Evolutionary conservation across 495 filamentous ascomycete species (phyloP).

Genomic region (Neurospora sp.): DNA sequence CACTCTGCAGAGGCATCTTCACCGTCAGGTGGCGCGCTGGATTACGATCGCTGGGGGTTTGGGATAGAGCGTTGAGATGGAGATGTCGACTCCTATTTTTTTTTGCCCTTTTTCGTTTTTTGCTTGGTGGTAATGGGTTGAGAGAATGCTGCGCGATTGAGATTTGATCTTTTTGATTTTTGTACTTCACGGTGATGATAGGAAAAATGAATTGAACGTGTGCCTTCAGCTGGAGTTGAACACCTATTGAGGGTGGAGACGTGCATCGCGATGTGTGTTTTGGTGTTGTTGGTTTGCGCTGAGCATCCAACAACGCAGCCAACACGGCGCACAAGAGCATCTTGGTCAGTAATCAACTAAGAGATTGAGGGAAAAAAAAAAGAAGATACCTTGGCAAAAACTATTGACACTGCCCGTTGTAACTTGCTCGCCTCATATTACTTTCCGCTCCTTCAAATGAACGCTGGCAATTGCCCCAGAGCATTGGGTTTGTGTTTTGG

Average conservation of each 20-base stretch:
- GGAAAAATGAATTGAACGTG: neutral
- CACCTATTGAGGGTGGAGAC: neutral
- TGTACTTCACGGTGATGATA: neutral
- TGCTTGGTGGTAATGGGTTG: neutral
- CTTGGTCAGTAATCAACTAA: too few species aligned
- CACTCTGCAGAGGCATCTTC: constrained; percentile 45
- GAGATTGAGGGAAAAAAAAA: too few species aligned
- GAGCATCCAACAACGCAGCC: neutral
- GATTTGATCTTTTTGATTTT: neutral
- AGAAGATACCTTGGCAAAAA: too few species aligned
- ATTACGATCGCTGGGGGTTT: constrained; percentile 42
- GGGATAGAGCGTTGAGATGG: constrained; percentile 36
- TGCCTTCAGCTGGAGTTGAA: neutral
- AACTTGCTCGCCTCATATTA: too few species aligned
- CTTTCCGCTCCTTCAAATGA: too few species aligned
- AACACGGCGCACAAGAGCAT: too few species aligned
- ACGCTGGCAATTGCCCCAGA: too few species aligned
- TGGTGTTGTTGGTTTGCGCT: neutral
- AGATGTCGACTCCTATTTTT: constrained; percentile 35
- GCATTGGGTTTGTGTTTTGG: too few species aligned
- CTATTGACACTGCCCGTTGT: too few species aligned
- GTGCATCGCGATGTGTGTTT: neutral
- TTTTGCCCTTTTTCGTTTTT: constrained; percentile 21
- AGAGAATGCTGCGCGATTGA: neutral
- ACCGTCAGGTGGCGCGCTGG: constrained; percentile 44